Evolutionary conservation across 1,139 yeast species (phyloP).

Genomic region (Debaryomycetaceae sp.): DNA sequence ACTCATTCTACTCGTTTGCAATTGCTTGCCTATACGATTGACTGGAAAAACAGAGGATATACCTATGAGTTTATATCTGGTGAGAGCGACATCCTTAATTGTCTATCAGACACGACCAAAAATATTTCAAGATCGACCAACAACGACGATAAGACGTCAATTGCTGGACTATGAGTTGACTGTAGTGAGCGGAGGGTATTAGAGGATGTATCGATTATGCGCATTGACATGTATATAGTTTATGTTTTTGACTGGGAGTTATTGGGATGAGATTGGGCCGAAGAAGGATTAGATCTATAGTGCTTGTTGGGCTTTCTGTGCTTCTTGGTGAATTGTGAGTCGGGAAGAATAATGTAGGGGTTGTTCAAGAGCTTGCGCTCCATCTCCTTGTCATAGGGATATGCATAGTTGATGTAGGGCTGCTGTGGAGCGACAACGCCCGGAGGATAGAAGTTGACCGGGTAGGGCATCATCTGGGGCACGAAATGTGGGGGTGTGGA

Average conservation of each 20-base stretch:
- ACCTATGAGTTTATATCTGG: not conserved
- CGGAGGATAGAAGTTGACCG: constrained; percentile 1
- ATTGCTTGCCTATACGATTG: not conserved
- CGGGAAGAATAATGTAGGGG: constrained; percentile 30
- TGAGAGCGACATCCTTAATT: not conserved
- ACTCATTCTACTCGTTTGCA: constrained; percentile 7
- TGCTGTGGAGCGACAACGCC: constrained; percentile 8
- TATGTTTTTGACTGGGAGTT: not conserved
- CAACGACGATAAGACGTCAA: not conserved
- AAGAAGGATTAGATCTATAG: not conserved
- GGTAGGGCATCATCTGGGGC: constrained; percentile 2
- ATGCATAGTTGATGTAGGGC: constrained; percentile 4
- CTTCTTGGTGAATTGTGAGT: constrained; percentile 5
- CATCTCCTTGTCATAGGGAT: constrained; percentile 25
- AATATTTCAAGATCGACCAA: not conserved
- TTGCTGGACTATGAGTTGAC: not conserved
- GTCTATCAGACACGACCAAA: not conserved
- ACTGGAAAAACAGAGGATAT: not conserved
- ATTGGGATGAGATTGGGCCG: not conserved
- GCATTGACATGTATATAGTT: not conserved
- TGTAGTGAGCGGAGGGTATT: not conserved
- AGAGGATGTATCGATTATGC: not conserved
- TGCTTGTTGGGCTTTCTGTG: constrained; percentile 1
- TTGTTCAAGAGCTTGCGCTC: constrained; percentile 28
- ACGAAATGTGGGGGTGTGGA: constrained; percentile 2